Percentiles rank a stretch among this genome's conserved stretches.
Evolutionary conservation across 139 green algal genomes (phyloP).

Genomic region (Astrephomene gubernaculifera): DNA sequence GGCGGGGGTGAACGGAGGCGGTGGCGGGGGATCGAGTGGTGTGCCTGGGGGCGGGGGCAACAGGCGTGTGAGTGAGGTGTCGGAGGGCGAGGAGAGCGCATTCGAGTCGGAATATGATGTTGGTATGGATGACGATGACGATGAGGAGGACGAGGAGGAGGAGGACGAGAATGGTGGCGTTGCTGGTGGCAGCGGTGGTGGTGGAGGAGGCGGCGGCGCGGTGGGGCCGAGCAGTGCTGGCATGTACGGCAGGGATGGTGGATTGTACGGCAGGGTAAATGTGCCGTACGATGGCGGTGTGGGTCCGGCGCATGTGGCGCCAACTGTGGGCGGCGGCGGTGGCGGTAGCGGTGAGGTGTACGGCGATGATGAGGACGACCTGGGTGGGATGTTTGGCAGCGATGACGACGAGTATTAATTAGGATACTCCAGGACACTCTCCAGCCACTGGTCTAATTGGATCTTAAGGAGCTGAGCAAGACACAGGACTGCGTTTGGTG

Average conservation of each 20-base stretch:
- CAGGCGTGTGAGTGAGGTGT: not conserved
- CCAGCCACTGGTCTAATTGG: too few relatives aligned
- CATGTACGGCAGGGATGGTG: not conserved
- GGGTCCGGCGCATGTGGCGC: not conserved
- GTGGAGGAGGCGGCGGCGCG: not conserved
- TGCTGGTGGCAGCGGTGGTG: not conserved
- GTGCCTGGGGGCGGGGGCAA: not conserved
- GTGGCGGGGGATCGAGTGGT: too few relatives aligned
- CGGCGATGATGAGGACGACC: not conserved
- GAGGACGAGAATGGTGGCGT: not conserved
- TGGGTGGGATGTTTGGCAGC: slow-evolving; percentile 21
- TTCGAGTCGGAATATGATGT: slow-evolving; percentile 30
- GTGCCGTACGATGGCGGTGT: slow-evolving; percentile 29
- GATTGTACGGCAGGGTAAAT: slow-evolving; percentile 1
- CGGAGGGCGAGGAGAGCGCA: not conserved
- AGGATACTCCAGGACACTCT: not conserved
- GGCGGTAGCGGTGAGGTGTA: not conserved
- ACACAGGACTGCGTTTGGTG: too few relatives aligned
- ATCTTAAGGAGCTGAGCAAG: too few relatives aligned
- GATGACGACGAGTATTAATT: slow-evolving; percentile 12
- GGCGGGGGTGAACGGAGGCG: too few relatives aligned
- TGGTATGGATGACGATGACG: slow-evolving; percentile 8
- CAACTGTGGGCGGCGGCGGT: not conserved
- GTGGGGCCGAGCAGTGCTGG: not conserved
- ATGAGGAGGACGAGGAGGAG: slow-evolving; percentile 14